phyloP scores from a whole-genome alignment of 176 grass and related monocot genomes.

The Eleusine indica region DNA sequence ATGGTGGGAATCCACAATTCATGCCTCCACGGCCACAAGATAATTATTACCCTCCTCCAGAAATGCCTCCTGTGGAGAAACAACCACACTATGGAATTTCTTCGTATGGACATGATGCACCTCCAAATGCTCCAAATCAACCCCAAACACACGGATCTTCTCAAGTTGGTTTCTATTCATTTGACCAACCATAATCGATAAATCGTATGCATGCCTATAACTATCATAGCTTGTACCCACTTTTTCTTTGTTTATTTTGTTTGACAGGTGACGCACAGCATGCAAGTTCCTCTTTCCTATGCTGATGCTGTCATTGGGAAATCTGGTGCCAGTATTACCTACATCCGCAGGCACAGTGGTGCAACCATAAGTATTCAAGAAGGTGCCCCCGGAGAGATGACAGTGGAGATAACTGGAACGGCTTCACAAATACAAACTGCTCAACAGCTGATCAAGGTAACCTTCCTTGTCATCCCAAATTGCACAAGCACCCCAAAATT shows the following conservation, averaged over 20 bases:
- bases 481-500: neutral
- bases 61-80: slow-evolving; percentile 70
- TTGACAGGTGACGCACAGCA: slow-evolving; percentile 74
- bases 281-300: slow-evolving; percentile 95
- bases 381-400: slow-evolving; percentile 95
- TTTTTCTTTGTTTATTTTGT: slow-evolving; percentile 18
- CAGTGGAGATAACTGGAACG: slow-evolving; percentile 88
- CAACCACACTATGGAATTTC: slow-evolving; percentile 81
- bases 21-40: slow-evolving; percentile 78
- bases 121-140: slow-evolving; percentile 58
- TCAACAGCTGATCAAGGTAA: slow-evolving; percentile 93
- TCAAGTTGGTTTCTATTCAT: slow-evolving; percentile 60
- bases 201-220: neutral
- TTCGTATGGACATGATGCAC: slow-evolving; percentile 71
- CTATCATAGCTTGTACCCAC: neutral
- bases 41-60: slow-evolving; percentile 73
- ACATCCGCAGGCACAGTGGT: slow-evolving; percentile 91
- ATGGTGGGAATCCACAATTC: slow-evolving; percentile 77
- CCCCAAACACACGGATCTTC: slow-evolving; percentile 55
- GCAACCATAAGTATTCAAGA: slow-evolving; percentile 97
- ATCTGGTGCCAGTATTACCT: slow-evolving; percentile 91
- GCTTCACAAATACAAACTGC: slow-evolving; percentile 90
- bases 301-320: slow-evolving; percentile 95
- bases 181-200: slow-evolving; percentile 11
- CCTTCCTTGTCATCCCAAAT: slow-evolving; percentile 18